phyloP scores from a whole-genome alignment of 2,329 filamentous ascomycete genomes.

The Pyrenochaeta sp. region DNA sequence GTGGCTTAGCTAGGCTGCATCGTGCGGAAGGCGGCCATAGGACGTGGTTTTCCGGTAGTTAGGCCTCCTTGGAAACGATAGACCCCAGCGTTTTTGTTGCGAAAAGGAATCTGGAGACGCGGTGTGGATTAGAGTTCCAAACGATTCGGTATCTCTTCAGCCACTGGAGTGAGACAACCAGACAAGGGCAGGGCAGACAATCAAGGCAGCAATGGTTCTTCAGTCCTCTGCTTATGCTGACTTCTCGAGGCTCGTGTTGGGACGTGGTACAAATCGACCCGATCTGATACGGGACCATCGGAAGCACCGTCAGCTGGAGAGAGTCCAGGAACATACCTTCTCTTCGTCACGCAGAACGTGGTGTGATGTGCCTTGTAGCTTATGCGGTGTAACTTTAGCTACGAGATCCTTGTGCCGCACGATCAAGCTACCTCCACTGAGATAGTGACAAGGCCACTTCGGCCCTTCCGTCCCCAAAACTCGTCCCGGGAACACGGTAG shows the following conservation, averaged over 20 bases:
- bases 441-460: neutral
- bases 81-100: conserved; percentile 1
- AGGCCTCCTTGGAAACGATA: neutral
- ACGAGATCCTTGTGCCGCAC: conserved; percentile 7
- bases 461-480: neutral
- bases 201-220: conserved; percentile 6
- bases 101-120: conserved; percentile 11
- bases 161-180: conserved; percentile 5
- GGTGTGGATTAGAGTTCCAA: neutral
- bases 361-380: conserved; percentile 6
- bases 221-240: conserved; percentile 10
- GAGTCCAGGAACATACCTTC: conserved; percentile 4
- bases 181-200: conserved; percentile 14
- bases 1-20: conserved; percentile 3
- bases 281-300: conserved; percentile 7
- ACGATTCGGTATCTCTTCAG: conserved; percentile 2
- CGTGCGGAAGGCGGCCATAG: neutral
- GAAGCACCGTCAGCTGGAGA: conserved; percentile 16
- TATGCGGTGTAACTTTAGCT: conserved; percentile 18
- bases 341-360: conserved; percentile 14
- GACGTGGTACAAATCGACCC: conserved; percentile 6
- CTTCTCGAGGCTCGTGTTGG: conserved; percentile 5
- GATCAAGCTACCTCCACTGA: neutral
- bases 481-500: neutral
- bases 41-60: neutral